phyloP scores from a whole-genome alignment of 768 basidiomycete genomes.

The Leccinum uliginosum region DNA sequence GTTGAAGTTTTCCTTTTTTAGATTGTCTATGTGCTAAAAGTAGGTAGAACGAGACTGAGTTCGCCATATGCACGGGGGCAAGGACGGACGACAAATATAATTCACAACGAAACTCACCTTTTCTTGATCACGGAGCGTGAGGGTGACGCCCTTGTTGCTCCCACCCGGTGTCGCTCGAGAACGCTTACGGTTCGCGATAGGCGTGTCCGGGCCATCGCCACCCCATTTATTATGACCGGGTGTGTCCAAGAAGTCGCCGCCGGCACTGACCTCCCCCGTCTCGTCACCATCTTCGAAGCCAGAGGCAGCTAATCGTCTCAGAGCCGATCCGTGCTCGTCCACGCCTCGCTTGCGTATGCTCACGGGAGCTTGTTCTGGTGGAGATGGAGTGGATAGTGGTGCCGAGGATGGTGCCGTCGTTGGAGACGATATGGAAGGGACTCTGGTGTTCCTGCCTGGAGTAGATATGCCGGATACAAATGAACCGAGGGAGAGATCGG shows the following conservation, averaged over 20 bases:
- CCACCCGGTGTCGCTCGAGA: constrained; percentile 25
- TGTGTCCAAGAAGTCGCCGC: constrained; percentile 48
- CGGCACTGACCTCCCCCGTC: constrained; percentile 24
- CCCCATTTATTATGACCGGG: constrained; percentile 48
- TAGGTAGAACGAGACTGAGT: neutral
- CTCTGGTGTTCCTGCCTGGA: constrained; percentile 41
- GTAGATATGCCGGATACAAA: constrained; percentile 51
- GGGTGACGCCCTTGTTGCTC: constrained; percentile 36
- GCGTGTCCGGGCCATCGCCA: constrained; percentile 45
- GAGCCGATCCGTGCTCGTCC: constrained; percentile 38
- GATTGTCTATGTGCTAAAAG: constrained; percentile 82
- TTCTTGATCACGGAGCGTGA: constrained; percentile 94
- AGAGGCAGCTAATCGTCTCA: constrained; percentile 35
- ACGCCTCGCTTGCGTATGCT: constrained; percentile 33
- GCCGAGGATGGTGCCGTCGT: constrained; percentile 52
- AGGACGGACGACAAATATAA: neutral
- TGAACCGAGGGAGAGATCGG: constrained; percentile 61
- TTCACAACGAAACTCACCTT: constrained; percentile 50
- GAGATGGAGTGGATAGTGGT: constrained; percentile 47
- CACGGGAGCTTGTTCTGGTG: constrained; percentile 31
- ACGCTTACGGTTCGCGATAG: constrained; percentile 46
- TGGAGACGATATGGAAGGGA: constrained; percentile 47
- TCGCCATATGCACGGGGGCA: neutral
- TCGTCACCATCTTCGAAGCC: constrained; percentile 36
- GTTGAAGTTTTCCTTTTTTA: constrained; percentile 97